These are phyloP conservation scores for Capronia americana DNA, from an alignment of 2,329 filamentous ascomycete genomes.

Conservation along the genomic window DNA sequence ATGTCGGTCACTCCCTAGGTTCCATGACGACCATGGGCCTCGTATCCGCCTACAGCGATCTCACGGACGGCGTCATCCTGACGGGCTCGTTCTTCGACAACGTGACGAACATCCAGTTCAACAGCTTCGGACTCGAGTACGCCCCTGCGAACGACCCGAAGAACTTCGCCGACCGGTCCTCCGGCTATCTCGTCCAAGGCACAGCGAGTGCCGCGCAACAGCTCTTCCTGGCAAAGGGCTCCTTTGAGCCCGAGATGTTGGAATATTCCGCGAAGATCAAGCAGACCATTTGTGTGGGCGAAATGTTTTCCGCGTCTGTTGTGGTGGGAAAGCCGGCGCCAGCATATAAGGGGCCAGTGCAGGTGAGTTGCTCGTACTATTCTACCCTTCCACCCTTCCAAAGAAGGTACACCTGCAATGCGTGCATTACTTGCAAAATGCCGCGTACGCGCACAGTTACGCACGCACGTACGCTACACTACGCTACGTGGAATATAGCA, in stretches of 20 bases:
- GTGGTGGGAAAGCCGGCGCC: not conserved
- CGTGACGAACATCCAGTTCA: not conserved
- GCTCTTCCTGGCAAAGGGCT: not conserved
- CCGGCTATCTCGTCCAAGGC: conserved; percentile 2
- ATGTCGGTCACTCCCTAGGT: conserved; percentile 1
- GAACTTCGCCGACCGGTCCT: not conserved
- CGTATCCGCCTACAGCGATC: not conserved
- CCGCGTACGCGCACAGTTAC: too few species aligned
- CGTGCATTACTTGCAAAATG: too few species aligned
- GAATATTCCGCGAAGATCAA: conserved; percentile 1
- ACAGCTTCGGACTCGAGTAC: conserved; percentile 1
- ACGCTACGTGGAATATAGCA: not conserved
- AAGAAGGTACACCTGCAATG: too few species aligned
- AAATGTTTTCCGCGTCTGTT: not conserved
- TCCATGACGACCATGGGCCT: conserved; percentile 1
- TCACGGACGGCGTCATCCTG: not conserved
- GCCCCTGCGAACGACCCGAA: not conserved
- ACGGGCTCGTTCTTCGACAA: not conserved
- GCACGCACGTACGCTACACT: too few species aligned
- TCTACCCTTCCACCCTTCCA: too few species aligned
- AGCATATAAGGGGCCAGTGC: not conserved
- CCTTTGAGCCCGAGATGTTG: conserved; percentile 4
- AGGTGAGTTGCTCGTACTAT: not conserved
- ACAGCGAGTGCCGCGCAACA: conserved; percentile 1
- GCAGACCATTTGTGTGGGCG: not conserved